Percentiles rank a stretch among this genome's conserved stretches.
Conservation (phyloP, 2,329 filamentous ascomycete genomes). For the Cladosporium sphaerospermum region DNA sequence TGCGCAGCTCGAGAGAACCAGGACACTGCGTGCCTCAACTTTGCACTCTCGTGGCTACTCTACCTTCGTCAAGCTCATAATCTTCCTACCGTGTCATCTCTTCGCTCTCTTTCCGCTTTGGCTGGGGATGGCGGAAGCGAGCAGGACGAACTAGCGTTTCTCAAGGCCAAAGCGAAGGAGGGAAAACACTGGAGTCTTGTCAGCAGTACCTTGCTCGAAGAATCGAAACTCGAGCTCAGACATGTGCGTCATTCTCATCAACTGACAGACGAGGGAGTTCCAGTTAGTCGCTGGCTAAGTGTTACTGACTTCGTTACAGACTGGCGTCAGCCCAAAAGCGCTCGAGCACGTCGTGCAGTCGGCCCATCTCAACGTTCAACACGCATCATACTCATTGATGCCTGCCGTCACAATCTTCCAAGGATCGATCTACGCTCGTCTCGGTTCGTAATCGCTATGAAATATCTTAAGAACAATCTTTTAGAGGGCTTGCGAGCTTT, state of each 20-base stretch:
- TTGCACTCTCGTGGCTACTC: conserved; percentile 91
- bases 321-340: conserved; percentile 41
- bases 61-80: conserved; percentile 87
- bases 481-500: too few relatives aligned
- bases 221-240: conserved; percentile 63
- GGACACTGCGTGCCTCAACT: conserved; percentile 88
- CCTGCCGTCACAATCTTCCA: conserved; percentile 68
- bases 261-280: too few relatives aligned
- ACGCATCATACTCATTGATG: conserved; percentile 65
- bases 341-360: conserved; percentile 77
- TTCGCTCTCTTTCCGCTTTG: conserved; percentile 20
- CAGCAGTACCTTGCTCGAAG: conserved; percentile 75
- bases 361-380: conserved; percentile 73
- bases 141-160: conserved; percentile 73
- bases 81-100: conserved; percentile 31
- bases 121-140: conserved; percentile 39
- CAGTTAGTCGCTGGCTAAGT: too few relatives aligned
- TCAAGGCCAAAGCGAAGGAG: conserved; percentile 81
- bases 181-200: conserved; percentile 78
- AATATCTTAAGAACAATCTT: too few relatives aligned
- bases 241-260: background rate
- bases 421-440: conserved; percentile 67
- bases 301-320: background rate
- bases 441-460: conserved; percentile 47
- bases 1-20: conserved; percentile 71